A percentile compares a stretch with the other conserved stretches of the same genome.
phyloP scores from a whole-genome alignment of 2,329 filamentous ascomycete species.

The Cadophora sp. region DNA sequence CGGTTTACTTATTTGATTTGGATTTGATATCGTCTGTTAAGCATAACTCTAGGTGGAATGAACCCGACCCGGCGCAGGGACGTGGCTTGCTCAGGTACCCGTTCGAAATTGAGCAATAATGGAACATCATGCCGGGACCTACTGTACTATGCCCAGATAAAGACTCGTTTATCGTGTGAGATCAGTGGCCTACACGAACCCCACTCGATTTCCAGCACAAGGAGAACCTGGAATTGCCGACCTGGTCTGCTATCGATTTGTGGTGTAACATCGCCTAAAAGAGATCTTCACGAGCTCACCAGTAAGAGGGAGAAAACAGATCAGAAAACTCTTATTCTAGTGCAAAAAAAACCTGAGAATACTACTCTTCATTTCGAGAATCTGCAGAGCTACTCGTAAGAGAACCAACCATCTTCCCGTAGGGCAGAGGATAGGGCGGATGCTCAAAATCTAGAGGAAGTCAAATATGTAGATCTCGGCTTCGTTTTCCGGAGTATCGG shows the following conservation, averaged over 20 bases:
- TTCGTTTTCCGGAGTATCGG: slow-evolving; percentile 5
- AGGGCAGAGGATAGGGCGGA: background rate
- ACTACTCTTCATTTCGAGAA: background rate
- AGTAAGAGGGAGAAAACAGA: background rate
- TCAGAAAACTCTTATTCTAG: background rate
- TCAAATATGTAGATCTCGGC: slow-evolving; percentile 13
- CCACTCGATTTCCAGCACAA: background rate
- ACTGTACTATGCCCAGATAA: background rate
- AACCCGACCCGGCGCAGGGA: slow-evolving; percentile 7
- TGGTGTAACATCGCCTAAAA: too few relatives aligned
- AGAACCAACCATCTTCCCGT: background rate
- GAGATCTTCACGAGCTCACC: background rate
- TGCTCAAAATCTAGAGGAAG: background rate
- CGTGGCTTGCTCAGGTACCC: slow-evolving; percentile 3
- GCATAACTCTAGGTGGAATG: background rate
- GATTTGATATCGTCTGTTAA: background rate
- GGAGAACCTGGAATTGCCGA: background rate
- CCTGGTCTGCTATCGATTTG: background rate
- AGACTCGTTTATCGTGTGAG: background rate
- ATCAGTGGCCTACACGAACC: background rate
- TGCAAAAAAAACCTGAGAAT: background rate
- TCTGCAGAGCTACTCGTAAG: background rate
- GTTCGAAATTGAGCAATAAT: slow-evolving; percentile 5
- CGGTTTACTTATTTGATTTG: background rate
- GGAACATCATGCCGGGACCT: slow-evolving; percentile 6